These are phyloP conservation scores for Anthracocystis panici-leucophaei DNA, from an alignment of 1,284 basidiomycete species.

Conservation along the genomic window DNA sequence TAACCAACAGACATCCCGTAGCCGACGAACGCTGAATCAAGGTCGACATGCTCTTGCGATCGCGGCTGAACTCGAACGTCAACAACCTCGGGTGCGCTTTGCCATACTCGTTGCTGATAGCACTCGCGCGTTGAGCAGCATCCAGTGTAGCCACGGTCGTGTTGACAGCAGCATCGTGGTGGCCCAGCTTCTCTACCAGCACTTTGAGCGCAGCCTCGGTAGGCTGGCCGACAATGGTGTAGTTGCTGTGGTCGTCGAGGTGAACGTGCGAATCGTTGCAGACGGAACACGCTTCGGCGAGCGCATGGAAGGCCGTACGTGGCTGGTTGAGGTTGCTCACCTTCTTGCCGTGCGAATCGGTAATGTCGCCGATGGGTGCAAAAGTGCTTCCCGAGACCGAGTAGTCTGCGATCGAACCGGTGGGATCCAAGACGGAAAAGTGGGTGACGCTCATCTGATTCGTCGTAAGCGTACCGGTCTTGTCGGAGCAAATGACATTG, in stretches of 20 bases:
- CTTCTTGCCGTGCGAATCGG: constrained; percentile 42
- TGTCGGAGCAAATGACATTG: constrained; percentile 70
- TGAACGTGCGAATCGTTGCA: constrained; percentile 67
- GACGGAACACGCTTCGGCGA: constrained; percentile 64
- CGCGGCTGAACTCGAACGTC: constrained; percentile 96
- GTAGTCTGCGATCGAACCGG: constrained; percentile 46
- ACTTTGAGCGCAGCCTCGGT: constrained; percentile 75
- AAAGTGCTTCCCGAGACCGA: constrained; percentile 64
- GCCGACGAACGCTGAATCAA: constrained; percentile 76
- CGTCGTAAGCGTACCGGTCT: constrained; percentile 69
- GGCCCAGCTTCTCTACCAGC: constrained; percentile 85
- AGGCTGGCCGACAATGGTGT: constrained; percentile 91
- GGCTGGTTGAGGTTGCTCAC: constrained; percentile 50
- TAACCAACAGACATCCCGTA: constrained; percentile 78
- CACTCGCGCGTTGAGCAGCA: constrained; percentile 78
- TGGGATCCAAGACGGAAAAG: constrained; percentile 43
- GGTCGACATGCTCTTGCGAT: constrained; percentile 99
- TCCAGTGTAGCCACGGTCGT: constrained; percentile 75
- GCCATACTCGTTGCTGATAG: constrained; percentile 82
- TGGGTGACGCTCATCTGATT: constrained; percentile 69
- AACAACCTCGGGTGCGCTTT: constrained; percentile 83
- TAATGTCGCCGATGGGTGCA: constrained; percentile 58
- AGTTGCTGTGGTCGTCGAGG: constrained; percentile 77
- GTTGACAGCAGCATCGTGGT: constrained; percentile 72
- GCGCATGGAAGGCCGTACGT: constrained; percentile 61